These are phyloP conservation scores for Hyparrhenia diplandra DNA, from an alignment of 176 grass and related monocot genomes.

Conservation along the genomic window DNA sequence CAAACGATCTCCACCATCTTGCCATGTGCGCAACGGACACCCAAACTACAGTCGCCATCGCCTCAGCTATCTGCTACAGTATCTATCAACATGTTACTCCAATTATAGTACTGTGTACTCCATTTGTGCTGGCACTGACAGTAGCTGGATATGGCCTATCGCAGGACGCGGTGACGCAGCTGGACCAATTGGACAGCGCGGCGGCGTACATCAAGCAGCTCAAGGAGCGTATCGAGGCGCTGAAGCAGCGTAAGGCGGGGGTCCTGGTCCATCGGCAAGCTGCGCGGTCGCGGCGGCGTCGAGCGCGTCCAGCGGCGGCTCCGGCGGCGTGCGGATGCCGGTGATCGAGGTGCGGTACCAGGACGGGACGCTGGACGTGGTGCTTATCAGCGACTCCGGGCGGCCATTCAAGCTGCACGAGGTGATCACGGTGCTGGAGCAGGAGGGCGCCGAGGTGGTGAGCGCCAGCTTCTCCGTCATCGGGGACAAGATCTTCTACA, in stretches of 20 bases:
- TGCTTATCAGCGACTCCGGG: constrained; percentile 41
- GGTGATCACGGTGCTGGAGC: constrained; percentile 71
- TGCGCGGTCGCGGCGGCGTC: too few species aligned
- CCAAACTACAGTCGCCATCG: not conserved
- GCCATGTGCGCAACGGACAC: not conserved
- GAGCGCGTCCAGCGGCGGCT: not conserved
- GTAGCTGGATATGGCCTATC: not conserved
- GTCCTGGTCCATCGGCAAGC: not conserved
- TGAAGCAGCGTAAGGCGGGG: constrained; percentile 32
- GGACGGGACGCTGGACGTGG: constrained; percentile 67
- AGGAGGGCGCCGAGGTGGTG: constrained; percentile 78
- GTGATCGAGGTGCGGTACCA: constrained; percentile 61
- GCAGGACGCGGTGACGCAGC: constrained; percentile 61
- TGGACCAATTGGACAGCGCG: constrained; percentile 64
- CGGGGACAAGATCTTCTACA: constrained; percentile 76
- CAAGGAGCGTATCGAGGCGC: constrained; percentile 38
- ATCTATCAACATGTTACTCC: too few species aligned
- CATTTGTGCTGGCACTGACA: too few species aligned
- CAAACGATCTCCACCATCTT: not conserved
- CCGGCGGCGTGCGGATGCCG: constrained; percentile 22
- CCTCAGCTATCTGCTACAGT: too few species aligned
- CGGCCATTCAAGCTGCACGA: constrained; percentile 58
- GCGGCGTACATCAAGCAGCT: constrained; percentile 73
- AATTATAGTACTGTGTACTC: too few species aligned
- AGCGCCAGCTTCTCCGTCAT: constrained; percentile 74